These are phyloP conservation scores for Magnusiomyces sp. DNA, from an alignment of 1,139 yeast species.

Conservation along the genomic window DNA sequence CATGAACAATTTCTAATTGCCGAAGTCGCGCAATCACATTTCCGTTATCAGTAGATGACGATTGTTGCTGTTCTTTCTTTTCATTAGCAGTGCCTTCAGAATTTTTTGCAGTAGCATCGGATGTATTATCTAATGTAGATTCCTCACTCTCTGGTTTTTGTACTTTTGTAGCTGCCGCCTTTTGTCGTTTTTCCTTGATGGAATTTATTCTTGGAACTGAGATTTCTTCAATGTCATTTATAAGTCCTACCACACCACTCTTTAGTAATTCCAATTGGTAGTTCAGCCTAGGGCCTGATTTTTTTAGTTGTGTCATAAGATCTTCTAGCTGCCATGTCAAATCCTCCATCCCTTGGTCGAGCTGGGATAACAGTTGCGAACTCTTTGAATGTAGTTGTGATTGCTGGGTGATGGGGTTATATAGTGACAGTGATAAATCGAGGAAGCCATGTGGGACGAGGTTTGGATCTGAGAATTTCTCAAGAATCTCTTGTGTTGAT, in stretches of 20 bases:
- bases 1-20: conserved; percentile 23
- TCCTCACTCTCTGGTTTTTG: neutral
- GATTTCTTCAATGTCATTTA: conserved; percentile 20
- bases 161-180: neutral
- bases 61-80: neutral
- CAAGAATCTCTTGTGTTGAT: conserved; percentile 21
- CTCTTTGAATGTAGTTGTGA: conserved; percentile 28
- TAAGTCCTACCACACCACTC: conserved; percentile 27
- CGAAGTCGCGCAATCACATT: conserved; percentile 19
- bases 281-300: conserved; percentile 27
- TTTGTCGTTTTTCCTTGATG: neutral
- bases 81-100: neutral
- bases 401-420: conserved; percentile 19
- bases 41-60: too few relatives aligned
- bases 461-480: conserved; percentile 24
- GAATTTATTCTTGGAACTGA: conserved; percentile 1
- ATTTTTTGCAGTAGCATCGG: neutral
- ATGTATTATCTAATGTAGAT: neutral
- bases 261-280: conserved; percentile 31
- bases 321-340: conserved; percentile 27
- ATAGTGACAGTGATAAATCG: conserved; percentile 23
- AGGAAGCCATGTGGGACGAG: conserved; percentile 28
- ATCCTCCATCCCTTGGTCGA: conserved; percentile 30
- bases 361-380: conserved; percentile 27
- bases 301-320: conserved; percentile 23